Conservation (phyloP, 306 rosid species). For the Trifolium pratense region DNA sequence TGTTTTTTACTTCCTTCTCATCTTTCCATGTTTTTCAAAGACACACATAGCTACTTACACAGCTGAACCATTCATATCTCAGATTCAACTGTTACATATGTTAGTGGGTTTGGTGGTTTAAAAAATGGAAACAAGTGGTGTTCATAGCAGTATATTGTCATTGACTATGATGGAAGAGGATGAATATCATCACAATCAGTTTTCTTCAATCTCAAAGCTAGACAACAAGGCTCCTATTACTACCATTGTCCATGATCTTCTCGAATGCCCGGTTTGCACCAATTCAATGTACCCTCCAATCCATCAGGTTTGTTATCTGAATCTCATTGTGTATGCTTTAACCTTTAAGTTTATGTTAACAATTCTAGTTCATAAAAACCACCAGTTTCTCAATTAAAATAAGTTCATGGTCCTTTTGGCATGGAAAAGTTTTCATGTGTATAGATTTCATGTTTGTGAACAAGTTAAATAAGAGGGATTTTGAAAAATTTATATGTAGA, state of each 20-base stretch:
- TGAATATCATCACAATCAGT: constrained; percentile 55
- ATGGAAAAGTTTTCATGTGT: neutral
- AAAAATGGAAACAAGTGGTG: constrained; percentile 60
- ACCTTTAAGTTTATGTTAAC: neutral
- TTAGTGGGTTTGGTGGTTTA: neutral
- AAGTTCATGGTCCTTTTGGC: neutral
- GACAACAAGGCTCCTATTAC: constrained; percentile 52
- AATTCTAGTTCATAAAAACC: constrained; percentile 2
- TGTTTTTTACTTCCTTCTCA: no score
- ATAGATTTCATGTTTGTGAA: neutral
- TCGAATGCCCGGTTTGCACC: constrained; percentile 80
- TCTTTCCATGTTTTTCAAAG: no score
- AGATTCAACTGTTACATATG: neutral
- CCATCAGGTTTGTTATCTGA: constrained; percentile 60
- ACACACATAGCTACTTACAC: constrained; percentile 20
- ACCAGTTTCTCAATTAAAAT: no score
- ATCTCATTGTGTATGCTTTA: constrained; percentile 6
- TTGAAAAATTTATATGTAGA: neutral
- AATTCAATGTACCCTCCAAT: constrained; percentile 85
- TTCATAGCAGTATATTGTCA: constrained; percentile 49
- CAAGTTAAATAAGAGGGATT: no score
- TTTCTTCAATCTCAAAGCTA: constrained; percentile 59
- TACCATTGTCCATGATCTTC: constrained; percentile 75
- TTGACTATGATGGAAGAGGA: constrained; percentile 64
- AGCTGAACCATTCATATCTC: constrained; percentile 9